Percentiles rank a stretch among this genome's conserved stretches.
phyloP scores from a whole-genome alignment of 2,329 filamentous ascomycete genomes.

The Blastomyces percursus region DNA sequence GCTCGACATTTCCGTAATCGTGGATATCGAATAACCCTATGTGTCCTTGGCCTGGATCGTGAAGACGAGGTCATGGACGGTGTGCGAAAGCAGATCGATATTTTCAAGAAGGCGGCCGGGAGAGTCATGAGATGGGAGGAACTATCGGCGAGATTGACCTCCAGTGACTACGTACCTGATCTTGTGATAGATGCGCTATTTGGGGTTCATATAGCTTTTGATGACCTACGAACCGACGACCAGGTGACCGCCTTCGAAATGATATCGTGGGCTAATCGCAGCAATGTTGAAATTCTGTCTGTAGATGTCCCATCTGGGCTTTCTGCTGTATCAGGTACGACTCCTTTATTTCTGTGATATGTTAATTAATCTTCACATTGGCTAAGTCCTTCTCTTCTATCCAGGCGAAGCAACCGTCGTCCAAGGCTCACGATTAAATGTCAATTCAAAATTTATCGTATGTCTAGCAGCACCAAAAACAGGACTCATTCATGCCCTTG shows the following conservation, averaged over 20 bases:
- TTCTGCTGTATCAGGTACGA: slow-evolving; percentile 62
- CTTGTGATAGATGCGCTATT: slow-evolving; percentile 83
- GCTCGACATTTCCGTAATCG: slow-evolving; percentile 79
- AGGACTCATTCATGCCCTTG: slow-evolving; percentile 68
- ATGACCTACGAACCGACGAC: slow-evolving; percentile 72
- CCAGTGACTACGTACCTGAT: slow-evolving; percentile 56
- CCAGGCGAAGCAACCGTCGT: slow-evolving; percentile 44
- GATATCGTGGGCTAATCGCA: slow-evolving; percentile 88
- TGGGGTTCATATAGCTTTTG: slow-evolving; percentile 76
- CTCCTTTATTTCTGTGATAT: slow-evolving; percentile 29
- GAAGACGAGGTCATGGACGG: slow-evolving; percentile 71
- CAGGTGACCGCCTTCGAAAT: slow-evolving; percentile 78
- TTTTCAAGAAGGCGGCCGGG: slow-evolving; percentile 75
- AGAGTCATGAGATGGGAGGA: slow-evolving; percentile 55
- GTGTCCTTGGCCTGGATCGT: slow-evolving; percentile 73
- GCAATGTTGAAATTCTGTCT: slow-evolving; percentile 68
- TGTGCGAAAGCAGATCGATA: slow-evolving; percentile 66
- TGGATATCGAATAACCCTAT: slow-evolving; percentile 67
- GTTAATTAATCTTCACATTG: neutral
- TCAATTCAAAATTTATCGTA: slow-evolving; percentile 72
- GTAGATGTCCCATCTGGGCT: slow-evolving; percentile 89
- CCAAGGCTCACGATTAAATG: slow-evolving; percentile 67
- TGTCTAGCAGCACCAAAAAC: slow-evolving; percentile 78
- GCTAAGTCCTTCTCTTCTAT: neutral
- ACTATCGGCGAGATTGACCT: slow-evolving; percentile 38